phyloP scores from a whole-genome alignment of 441 rosid genomes.

The Syzygium syzygioides region DNA sequence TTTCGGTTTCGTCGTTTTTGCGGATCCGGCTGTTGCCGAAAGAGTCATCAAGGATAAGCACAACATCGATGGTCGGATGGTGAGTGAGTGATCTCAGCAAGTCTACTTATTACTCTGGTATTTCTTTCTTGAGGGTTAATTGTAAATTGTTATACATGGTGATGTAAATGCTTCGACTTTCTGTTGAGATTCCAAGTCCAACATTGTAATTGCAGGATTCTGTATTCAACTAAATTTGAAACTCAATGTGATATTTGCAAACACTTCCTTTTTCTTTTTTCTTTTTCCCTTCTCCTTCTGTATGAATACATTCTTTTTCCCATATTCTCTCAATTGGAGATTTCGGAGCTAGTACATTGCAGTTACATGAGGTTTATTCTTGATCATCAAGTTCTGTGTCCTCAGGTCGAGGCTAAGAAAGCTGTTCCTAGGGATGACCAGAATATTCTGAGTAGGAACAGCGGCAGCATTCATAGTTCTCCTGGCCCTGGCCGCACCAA shows the following conservation, averaged over 20 bases:
- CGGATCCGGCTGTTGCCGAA: conserved; percentile 88
- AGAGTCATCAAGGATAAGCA: conserved; percentile 79
- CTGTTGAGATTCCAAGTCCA: conserved; percentile 8
- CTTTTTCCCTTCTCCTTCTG: not conserved
- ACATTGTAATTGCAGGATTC: conserved; percentile 31
- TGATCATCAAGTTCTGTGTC: conserved; percentile 9
- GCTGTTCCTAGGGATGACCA: conserved; percentile 99
- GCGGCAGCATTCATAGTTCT: conserved; percentile 69
- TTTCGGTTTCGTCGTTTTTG: conserved; percentile 90
- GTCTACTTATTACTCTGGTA: not conserved
- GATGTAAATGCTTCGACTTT: conserved; percentile 2
- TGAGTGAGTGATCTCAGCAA: conserved; percentile 21
- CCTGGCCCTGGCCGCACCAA: conserved; percentile 80
- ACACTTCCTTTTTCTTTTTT: conserved; percentile 1
- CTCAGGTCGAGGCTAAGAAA: conserved; percentile 91
- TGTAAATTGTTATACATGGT: not conserved
- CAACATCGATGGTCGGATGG: conserved; percentile 89
- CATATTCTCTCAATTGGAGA: not conserved
- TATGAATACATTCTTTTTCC: not conserved
- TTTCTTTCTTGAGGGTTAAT: not conserved
- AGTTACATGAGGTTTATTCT: conserved; percentile 4
- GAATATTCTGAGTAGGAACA: conserved; percentile 52
- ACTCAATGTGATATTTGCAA: conserved; percentile 6
- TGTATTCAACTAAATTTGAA: conserved; percentile 22
- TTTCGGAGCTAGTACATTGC: not conserved